Base-by-base conservation (phyloP, 306 rosid species). In the Cicer judaicum region DNA sequence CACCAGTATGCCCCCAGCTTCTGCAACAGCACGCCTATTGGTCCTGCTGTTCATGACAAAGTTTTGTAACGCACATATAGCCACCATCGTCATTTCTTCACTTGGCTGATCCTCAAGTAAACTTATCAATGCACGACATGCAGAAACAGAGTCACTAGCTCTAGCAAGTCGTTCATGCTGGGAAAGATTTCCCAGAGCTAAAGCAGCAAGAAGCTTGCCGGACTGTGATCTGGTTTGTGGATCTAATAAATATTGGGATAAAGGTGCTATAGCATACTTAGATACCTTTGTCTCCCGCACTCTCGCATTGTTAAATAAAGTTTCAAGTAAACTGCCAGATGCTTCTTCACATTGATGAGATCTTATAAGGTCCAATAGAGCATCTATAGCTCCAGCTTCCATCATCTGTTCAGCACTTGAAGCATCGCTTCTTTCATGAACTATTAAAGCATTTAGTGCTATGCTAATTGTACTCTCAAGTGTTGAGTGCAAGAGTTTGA, bases 11-110 rank as follows among this genome's bases (percentile, higher is more conserved):
- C 98, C 98, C 76, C 98, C 98, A 16, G 98, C 97, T 84, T 94
- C 98, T 10, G 98, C 98, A 49, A 94, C 96, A 48, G 98, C 98
- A 61, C 98, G 91, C 83, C 97, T 83, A 76, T 94, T 94, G 8
- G 98, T 91, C 90, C 95, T 86, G 85, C 98, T 91, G 83, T 81
- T 89, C 97, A 94, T 90, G 86, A 91, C 97, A 72, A 94, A 94
- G 86, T 91, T 94, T 80, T 94, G 98, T 86, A 94, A 81, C 9
- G 97, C 98, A 77, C 98, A 94, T 68, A 88, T 88, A 49, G 98
- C 89, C 72, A 94, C 98, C 93, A 81, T 84, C 83, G 80, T 87
- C 98, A 94, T 91, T 87, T 91, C 98, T 89, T 94, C 98, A 42
- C 96, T 89, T 16, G 94, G 88, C 81, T 91, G 96, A 78, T 93